phyloP scores from a whole-genome alignment of 1,284 basidiomycete genomes.

The Puccinia polysora region DNA sequence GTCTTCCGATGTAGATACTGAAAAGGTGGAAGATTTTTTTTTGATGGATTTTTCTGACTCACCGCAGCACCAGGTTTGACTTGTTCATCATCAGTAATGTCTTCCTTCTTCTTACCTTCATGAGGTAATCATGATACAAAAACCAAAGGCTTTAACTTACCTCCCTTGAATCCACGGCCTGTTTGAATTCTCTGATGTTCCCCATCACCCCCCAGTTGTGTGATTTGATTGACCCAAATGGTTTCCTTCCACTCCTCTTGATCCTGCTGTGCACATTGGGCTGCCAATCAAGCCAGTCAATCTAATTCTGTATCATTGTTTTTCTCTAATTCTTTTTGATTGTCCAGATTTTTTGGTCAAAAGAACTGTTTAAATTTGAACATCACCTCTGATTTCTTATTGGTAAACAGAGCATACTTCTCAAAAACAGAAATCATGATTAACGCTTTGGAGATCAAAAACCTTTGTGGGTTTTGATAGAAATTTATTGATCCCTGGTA shows the following conservation, averaged over 20 bases:
- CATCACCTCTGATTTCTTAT: slow-evolving; percentile 50
- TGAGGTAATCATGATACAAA: slow-evolving; percentile 41
- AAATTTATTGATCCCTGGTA: no score
- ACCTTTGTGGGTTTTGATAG: no score
- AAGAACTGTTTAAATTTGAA: slow-evolving; percentile 44
- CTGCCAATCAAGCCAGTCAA: slow-evolving; percentile 3
- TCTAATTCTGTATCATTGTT: slow-evolving; percentile 27
- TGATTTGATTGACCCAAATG: slow-evolving; percentile 21
- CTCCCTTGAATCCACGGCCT: neutral
- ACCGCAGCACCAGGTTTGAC: slow-evolving; percentile 48
- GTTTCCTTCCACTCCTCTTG: slow-evolving; percentile 25
- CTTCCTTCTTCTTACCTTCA: slow-evolving; percentile 47
- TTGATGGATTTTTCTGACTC: no score
- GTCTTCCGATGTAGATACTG: no score
- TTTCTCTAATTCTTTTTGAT: slow-evolving; percentile 26
- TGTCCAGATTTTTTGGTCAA: no score
- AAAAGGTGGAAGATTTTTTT: no score
- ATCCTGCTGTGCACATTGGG: neutral
- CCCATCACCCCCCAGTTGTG: slow-evolving; percentile 13
- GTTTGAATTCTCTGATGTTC: slow-evolving; percentile 18
- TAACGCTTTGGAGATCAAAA: slow-evolving; percentile 44
- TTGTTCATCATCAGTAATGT: slow-evolving; percentile 48
- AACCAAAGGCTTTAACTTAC: neutral
- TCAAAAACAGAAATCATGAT: slow-evolving; percentile 51
- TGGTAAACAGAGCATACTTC: slow-evolving; percentile 52